Evolutionary conservation across 75 land plant genomes (phyloP).

Genomic region (Selaginella moellendorffii): DNA sequence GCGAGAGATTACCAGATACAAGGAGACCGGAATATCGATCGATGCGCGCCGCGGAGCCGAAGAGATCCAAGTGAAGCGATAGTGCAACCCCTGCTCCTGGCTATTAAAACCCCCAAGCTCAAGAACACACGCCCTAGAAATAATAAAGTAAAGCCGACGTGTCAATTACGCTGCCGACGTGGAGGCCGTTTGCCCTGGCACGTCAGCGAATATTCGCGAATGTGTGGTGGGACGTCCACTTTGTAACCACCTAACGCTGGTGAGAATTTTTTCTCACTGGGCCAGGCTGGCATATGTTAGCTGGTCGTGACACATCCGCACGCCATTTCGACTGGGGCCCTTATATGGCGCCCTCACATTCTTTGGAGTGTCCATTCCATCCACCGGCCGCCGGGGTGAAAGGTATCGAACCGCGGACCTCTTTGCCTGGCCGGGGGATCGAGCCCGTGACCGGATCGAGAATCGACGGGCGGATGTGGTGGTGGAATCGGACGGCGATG

Average conservation of each 20-base stretch:
- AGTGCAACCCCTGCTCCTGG: not conserved
- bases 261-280: not conserved
- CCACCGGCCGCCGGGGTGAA: too few relatives aligned
- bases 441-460: too few relatives aligned
- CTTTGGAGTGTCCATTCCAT: too few relatives aligned
- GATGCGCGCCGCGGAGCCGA: not conserved
- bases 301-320: slow-evolving; percentile 1
- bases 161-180: too few relatives aligned
- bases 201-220: not conserved
- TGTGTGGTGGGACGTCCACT: not conserved
- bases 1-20: not conserved
- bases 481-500: not conserved
- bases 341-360: not conserved
- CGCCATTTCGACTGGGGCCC: not conserved
- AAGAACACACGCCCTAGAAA: not conserved
- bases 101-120: not conserved
- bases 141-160: not conserved
- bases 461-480: too few relatives aligned
- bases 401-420: not conserved
- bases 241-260: not conserved
- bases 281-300: not conserved
- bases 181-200: not conserved
- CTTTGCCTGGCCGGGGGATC: too few relatives aligned
- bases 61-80: not conserved
- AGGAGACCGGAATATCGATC: not conserved